Evolutionary conservation across 192 early-diverging fungal genomes (phyloP).

Genomic region (Rhizophagus sp.): DNA sequence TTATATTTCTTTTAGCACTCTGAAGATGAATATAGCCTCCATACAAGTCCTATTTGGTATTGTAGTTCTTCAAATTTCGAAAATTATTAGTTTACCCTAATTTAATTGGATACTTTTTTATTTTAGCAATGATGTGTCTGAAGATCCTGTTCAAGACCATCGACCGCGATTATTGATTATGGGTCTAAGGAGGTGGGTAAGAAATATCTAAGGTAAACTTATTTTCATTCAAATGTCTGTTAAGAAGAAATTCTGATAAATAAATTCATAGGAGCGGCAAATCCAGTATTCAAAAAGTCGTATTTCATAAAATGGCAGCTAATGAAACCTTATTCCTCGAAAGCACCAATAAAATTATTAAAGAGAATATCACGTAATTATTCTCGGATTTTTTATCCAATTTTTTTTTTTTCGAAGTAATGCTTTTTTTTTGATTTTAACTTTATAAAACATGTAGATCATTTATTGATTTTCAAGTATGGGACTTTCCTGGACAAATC

Average conservation of each 20-base stretch:
- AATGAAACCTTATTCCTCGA: constrained; percentile 87
- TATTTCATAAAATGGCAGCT: constrained; percentile 87
- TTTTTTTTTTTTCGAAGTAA: background rate
- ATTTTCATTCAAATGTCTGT: background rate
- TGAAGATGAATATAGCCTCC: constrained; percentile 30
- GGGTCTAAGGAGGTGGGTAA: constrained; percentile 48
- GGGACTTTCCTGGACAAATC: constrained; percentile 91
- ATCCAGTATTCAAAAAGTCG: constrained; percentile 80
- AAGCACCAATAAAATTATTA: constrained; percentile 71
- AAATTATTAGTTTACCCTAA: background rate
- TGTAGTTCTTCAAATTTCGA: background rate
- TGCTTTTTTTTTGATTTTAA: background rate
- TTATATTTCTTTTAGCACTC: constrained; percentile 12
- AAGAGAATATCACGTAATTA: constrained; percentile 66
- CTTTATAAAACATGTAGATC: constrained; percentile 42
- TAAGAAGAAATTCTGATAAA: background rate
- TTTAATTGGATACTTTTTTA: background rate
- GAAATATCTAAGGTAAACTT: background rate
- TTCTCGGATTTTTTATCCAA: background rate
- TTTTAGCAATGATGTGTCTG: background rate
- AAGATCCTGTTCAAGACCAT: constrained; percentile 30
- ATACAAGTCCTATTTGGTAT: constrained; percentile 10
- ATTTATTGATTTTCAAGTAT: constrained; percentile 84
- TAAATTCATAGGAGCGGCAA: constrained; percentile 69
- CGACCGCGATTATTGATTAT: constrained; percentile 48